Conservation (phyloP, 1,139 yeast species). For the Yarrowia galli region DNA sequence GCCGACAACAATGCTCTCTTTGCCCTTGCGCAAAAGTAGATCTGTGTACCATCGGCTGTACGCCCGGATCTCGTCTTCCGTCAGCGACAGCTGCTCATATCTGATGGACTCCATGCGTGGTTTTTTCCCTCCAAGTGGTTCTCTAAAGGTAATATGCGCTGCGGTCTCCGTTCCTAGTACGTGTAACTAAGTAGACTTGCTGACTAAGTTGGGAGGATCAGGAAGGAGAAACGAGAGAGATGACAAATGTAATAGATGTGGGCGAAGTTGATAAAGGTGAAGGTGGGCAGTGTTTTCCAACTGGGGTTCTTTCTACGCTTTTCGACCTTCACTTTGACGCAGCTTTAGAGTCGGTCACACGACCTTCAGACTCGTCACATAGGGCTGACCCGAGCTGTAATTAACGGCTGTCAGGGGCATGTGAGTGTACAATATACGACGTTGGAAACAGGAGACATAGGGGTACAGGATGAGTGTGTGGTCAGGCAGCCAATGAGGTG, state of each 20-base stretch:
- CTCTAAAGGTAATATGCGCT: slow-evolving; percentile 19
- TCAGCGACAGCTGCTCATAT: slow-evolving; percentile 43
- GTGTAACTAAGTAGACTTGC: slow-evolving; percentile 10
- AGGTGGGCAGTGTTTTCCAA: too few species aligned
- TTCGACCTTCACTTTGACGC: neutral
- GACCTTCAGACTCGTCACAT: neutral
- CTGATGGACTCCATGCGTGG: slow-evolving; percentile 39
- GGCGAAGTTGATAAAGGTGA: too few species aligned
- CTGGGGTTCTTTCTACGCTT: neutral
- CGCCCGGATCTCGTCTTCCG: slow-evolving; percentile 52
- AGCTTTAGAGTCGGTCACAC: neutral
- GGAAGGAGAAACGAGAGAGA: too few species aligned
- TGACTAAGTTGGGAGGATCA: slow-evolving; percentile 31
- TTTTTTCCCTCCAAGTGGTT: slow-evolving; percentile 24
- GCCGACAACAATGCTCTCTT: slow-evolving; percentile 50
- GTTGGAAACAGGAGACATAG: too few species aligned
- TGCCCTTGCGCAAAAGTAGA: slow-evolving; percentile 52
- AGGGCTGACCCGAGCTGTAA: neutral
- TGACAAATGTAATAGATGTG: too few species aligned
- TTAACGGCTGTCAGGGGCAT: neutral
- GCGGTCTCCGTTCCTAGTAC: neutral
- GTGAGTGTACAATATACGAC: neutral
- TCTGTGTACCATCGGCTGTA: slow-evolving; percentile 57
- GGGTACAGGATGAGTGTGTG: too few species aligned
- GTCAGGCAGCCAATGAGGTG: too few species aligned